Evolutionary conservation across 2,329 filamentous ascomycete species (phyloP).

Genomic region (Salinomyces thailandicus): DNA sequence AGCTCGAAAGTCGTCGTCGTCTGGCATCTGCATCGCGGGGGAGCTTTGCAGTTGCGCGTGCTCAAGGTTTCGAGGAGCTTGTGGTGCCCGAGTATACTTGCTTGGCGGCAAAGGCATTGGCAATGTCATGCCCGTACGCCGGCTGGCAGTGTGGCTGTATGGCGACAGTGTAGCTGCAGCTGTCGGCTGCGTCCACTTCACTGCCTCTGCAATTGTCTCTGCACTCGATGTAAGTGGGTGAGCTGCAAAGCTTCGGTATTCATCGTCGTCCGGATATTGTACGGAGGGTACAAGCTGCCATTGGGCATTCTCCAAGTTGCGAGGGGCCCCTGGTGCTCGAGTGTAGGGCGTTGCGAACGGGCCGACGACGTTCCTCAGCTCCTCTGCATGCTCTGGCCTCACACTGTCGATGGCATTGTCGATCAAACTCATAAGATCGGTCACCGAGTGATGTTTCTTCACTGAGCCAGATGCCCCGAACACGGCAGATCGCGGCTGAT

Average conservation of each 20-base stretch:
- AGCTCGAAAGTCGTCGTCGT: background rate
- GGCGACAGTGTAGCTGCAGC: background rate
- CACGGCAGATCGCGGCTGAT: conserved; percentile 1
- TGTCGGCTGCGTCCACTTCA: background rate
- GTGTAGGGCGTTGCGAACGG: background rate
- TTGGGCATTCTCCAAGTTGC: background rate
- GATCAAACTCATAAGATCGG: background rate
- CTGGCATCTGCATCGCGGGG: background rate
- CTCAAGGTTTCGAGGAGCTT: background rate
- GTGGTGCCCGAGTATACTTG: background rate
- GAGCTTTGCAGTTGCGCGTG: background rate
- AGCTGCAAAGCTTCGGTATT: background rate
- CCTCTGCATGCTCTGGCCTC: background rate
- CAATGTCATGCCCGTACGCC: background rate
- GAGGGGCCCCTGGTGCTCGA: background rate
- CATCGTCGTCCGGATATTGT: background rate
- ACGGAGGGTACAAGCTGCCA: background rate
- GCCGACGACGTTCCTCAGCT: background rate
- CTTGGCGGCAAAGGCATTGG: background rate
- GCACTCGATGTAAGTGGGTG: background rate
- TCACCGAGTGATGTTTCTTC: background rate
- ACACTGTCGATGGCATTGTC: background rate
- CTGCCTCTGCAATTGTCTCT: background rate
- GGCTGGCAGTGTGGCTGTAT: background rate
- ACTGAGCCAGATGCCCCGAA: background rate